These are phyloP conservation scores for Hypoxylon rubiginosum DNA, from an alignment of 2,329 filamentous ascomycete genomes.

Conservation along the genomic window DNA sequence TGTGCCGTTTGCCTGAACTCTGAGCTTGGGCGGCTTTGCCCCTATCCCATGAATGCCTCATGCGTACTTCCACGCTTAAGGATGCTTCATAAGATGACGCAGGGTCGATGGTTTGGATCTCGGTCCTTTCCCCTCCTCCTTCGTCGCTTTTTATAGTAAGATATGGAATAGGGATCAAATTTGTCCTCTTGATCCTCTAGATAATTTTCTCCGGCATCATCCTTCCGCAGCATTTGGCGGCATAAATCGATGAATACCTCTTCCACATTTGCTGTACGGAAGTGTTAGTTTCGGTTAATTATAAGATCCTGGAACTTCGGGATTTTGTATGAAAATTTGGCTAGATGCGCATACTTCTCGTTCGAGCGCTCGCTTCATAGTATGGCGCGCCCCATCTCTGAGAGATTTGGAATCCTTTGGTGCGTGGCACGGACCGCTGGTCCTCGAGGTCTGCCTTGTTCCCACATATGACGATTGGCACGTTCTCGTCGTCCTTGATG, in stretches of 20 bases:
- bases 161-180: constrained; percentile 54
- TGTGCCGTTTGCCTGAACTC: background rate
- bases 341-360: constrained; percentile 67
- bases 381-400: constrained; percentile 91
- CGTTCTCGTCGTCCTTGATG: constrained; percentile 88
- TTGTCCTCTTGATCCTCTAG: constrained; percentile 60
- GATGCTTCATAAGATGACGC: constrained; percentile 58
- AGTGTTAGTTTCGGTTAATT: constrained; percentile 22
- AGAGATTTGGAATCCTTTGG: constrained; percentile 85
- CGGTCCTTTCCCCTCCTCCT: constrained; percentile 49
- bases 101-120: constrained; percentile 53
- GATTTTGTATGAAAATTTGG: constrained; percentile 1
- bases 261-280: constrained; percentile 79
- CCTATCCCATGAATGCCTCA: background rate
- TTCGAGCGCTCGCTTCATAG: constrained; percentile 88
- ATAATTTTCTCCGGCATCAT: constrained; percentile 64
- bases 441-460: constrained; percentile 94
- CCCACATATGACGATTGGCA: constrained; percentile 90
- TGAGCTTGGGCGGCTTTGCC: background rate
- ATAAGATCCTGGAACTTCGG: background rate
- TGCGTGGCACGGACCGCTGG: constrained; percentile 81
- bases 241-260: constrained; percentile 90
- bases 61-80: background rate
- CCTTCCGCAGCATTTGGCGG: constrained; percentile 83
- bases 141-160: constrained; percentile 52